Evolutionary conservation across 1,284 basidiomycete genomes (phyloP).

Genomic region (Tremellales sp.): DNA sequence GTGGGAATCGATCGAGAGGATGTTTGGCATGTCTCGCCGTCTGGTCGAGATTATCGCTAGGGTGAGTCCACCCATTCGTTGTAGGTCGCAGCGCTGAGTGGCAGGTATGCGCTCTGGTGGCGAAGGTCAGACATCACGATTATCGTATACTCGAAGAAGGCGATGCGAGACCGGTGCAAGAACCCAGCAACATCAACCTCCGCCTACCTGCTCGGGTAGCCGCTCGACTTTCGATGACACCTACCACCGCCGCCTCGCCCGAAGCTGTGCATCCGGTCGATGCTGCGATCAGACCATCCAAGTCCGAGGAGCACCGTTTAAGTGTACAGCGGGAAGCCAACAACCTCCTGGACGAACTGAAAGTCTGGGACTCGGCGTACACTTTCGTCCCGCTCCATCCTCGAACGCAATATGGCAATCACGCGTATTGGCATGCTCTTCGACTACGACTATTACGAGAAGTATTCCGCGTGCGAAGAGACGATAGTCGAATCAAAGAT

Average conservation of each 20-base stretch:
- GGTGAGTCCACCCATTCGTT: slow-evolving; percentile 15
- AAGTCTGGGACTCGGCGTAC: slow-evolving; percentile 38
- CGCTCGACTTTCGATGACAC: not conserved
- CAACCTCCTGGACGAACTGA: slow-evolving; percentile 33
- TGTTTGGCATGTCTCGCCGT: slow-evolving; percentile 43
- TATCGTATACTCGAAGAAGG: slow-evolving; percentile 6
- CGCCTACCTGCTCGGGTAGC: slow-evolving; percentile 2
- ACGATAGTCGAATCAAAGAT: slow-evolving; percentile 34
- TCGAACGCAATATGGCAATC: slow-evolving; percentile 41
- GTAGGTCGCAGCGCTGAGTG: not conserved
- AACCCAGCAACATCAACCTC: not conserved
- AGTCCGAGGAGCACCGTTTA: not conserved
- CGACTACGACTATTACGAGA: slow-evolving; percentile 35
- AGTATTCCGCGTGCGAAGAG: slow-evolving; percentile 31
- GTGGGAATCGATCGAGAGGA: slow-evolving; percentile 43
- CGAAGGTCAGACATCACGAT: slow-evolving; percentile 8
- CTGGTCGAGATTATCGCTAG: slow-evolving; percentile 43
- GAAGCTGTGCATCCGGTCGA: not conserved
- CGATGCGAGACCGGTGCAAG: not conserved
- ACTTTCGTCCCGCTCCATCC: slow-evolving; percentile 41
- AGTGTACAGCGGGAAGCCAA: slow-evolving; percentile 18
- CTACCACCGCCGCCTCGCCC: not conserved
- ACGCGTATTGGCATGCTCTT: slow-evolving; percentile 40
- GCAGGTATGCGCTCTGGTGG: not conserved
- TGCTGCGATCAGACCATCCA: not conserved